Evolutionary conservation across 495 filamentous ascomycete genomes (phyloP).

Genomic region (Aspergillus nidulans): DNA sequence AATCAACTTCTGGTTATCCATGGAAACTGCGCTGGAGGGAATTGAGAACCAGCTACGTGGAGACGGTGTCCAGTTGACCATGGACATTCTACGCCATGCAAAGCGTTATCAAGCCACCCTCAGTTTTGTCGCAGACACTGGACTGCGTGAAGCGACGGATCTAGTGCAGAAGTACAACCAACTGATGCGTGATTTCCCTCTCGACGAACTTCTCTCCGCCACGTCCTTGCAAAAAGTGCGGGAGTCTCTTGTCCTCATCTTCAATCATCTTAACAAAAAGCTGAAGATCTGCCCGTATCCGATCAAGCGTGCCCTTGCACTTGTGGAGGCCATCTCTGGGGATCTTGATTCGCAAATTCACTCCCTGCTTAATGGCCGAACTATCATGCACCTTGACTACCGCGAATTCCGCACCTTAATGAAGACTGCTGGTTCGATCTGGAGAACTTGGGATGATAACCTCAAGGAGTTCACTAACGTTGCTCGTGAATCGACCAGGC

Average conservation of each 20-base stretch:
- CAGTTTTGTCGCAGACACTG: conserved; percentile 92
- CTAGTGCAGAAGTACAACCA: conserved; percentile 97
- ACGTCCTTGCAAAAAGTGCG: conserved; percentile 86
- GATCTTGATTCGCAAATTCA: conserved; percentile 87
- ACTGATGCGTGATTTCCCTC: conserved; percentile 94
- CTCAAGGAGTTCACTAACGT: conserved; percentile 97
- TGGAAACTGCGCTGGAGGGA: conserved; percentile 84
- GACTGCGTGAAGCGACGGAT: conserved; percentile 89
- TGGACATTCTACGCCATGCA: conserved; percentile 89
- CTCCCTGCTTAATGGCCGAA: conserved; percentile 74
- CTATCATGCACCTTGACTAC: conserved; percentile 88
- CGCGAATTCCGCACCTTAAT: conserved; percentile 82
- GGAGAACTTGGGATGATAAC: conserved; percentile 89
- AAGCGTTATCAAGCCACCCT: conserved; percentile 96
- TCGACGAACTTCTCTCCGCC: conserved; percentile 89
- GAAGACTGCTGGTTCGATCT: conserved; percentile 77
- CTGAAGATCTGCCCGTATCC: conserved; percentile 92
- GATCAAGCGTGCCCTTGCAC: conserved; percentile 79
- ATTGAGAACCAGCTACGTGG: conserved; percentile 84
- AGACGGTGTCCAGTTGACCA: conserved; percentile 84
- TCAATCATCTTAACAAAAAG: conserved; percentile 93
- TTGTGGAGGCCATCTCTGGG: conserved; percentile 97
- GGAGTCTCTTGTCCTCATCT: conserved; percentile 81
- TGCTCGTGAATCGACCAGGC: conserved; percentile 85
- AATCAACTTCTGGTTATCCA: conserved; percentile 96